Evolutionary conservation across 345 rosid species (phyloP).

Genomic region (Brassica carinata): DNA sequence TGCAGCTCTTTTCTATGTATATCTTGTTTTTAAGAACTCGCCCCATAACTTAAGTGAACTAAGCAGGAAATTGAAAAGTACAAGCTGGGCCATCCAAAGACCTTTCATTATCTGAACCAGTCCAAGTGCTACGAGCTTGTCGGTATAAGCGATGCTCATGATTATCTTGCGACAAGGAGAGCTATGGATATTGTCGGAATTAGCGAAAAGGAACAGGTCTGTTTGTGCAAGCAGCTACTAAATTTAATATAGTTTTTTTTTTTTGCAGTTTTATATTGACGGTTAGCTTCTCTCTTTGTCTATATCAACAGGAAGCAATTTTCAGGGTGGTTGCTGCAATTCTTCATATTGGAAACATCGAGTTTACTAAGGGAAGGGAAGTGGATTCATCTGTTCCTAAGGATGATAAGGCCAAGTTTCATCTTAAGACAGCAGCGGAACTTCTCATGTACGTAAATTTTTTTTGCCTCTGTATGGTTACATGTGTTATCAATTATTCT

Average conservation of each 20-base stretch:
- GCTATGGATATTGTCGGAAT: constrained; percentile 22
- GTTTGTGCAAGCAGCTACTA: neutral
- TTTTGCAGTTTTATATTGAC: neutral
- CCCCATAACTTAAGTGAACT: neutral
- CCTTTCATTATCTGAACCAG: constrained; percentile 18
- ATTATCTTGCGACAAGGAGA: constrained; percentile 1
- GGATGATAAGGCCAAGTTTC: constrained; percentile 9
- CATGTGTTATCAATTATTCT: neutral
- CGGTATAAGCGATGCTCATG: constrained; percentile 6
- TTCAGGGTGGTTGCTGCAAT: constrained; percentile 21
- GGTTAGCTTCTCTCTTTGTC: neutral
- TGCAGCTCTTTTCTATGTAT: neutral
- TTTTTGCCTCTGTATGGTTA: neutral
- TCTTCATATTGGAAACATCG: constrained; percentile 15
- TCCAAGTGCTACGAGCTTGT: neutral
- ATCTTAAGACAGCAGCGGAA: neutral
- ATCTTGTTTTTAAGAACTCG: neutral
- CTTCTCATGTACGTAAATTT: neutral
- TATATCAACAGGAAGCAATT: constrained; percentile 13
- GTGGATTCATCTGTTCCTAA: constrained; percentile 9
- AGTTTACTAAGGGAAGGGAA: constrained; percentile 1
- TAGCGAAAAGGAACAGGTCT: constrained; percentile 1
- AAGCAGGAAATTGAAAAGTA: constrained; percentile 1
- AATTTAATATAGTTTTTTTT: neutral
- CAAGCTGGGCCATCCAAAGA: neutral